Percentiles rank a stretch among this genome's conserved stretches.
Evolutionary conservation across 2,329 filamentous ascomycete species (phyloP).

Genomic region (Aspergillus fischeri): DNA sequence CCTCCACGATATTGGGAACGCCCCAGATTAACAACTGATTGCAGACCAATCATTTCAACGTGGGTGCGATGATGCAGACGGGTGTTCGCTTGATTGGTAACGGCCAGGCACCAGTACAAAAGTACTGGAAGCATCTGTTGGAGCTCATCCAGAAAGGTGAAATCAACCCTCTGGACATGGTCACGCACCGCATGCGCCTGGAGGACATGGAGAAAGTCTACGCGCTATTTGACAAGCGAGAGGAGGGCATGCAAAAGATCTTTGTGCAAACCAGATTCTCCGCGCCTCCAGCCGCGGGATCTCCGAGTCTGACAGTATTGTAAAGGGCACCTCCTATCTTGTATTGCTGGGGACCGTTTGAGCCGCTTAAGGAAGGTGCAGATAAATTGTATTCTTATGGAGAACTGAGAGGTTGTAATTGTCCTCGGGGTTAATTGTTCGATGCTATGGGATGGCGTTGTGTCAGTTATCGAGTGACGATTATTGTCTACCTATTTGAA

Average conservation of each 20-base stretch:
- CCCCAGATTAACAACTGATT: constrained; percentile 2
- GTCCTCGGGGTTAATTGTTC: not conserved
- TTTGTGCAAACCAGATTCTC: constrained; percentile 61
- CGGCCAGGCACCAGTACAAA: constrained; percentile 69
- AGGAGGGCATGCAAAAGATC: constrained; percentile 73
- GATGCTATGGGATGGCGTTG: not conserved
- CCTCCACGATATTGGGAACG: not conserved
- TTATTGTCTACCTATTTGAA: too few relatives aligned
- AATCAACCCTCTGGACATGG: constrained; percentile 74
- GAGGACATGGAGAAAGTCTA: constrained; percentile 69
- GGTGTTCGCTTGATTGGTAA: constrained; percentile 74
- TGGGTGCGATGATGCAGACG: constrained; percentile 79
- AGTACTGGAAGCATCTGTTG: constrained; percentile 78
- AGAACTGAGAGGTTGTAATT: not conserved
- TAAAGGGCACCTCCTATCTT: constrained; percentile 1
- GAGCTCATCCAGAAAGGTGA: constrained; percentile 61
- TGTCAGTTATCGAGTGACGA: not conserved
- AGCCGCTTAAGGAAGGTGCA: not conserved
- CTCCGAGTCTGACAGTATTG: constrained; percentile 47
- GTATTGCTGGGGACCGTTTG: not conserved
- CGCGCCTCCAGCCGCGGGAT: constrained; percentile 46
- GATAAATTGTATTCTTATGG: not conserved
- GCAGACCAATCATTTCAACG: constrained; percentile 75
- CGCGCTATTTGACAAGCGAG: constrained; percentile 53
- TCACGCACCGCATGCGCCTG: constrained; percentile 71